Percentiles rank a stretch among this genome's conserved stretches.
These are phyloP conservation scores for Neurospora crassa DNA, from an alignment of 2,329 filamentous ascomycete species.

Conservation along the genomic window DNA sequence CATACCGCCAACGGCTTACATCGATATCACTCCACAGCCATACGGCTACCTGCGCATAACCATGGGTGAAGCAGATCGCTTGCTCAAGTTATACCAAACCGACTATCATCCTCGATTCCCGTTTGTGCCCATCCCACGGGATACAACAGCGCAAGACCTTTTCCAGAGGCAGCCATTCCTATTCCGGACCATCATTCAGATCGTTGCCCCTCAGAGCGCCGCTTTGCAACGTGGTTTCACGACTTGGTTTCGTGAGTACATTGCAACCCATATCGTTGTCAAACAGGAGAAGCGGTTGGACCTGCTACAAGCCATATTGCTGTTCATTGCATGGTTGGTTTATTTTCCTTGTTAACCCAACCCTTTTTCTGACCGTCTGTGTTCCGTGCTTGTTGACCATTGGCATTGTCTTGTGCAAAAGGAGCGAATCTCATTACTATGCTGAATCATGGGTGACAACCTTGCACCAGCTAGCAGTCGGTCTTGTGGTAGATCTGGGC, in stretches of 20 bases:
- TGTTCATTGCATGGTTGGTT: constrained; percentile 28
- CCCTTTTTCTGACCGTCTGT: background rate
- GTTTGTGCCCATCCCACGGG: constrained; percentile 25
- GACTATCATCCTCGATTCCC: constrained; percentile 27
- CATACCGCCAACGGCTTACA: background rate
- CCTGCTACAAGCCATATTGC: constrained; percentile 29
- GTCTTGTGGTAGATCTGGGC: constrained; percentile 29
- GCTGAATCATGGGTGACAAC: constrained; percentile 27
- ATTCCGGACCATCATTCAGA: constrained; percentile 29
- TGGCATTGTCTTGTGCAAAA: constrained; percentile 7
- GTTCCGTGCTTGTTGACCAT: background rate
- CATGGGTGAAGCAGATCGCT: constrained; percentile 23
- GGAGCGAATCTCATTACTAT: constrained; percentile 31
- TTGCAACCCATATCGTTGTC: constrained; percentile 29
- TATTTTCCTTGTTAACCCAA: background rate
- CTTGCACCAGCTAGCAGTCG: constrained; percentile 29
- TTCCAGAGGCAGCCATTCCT: constrained; percentile 24
- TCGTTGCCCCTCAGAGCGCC: constrained; percentile 23
- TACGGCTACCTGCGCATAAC: constrained; percentile 23
- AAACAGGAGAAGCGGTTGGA: constrained; percentile 26
- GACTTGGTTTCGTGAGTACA: constrained; percentile 27
- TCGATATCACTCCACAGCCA: constrained; percentile 24
- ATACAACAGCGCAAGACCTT: constrained; percentile 22
- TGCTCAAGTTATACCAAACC: constrained; percentile 25
- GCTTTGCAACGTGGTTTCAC: constrained; percentile 24